A percentile compares a stretch with the other conserved stretches of the same genome.
These are phyloP conservation scores for Tylopilus subfusipes DNA, from an alignment of 768 basidiomycete species.

Conservation along the genomic window DNA sequence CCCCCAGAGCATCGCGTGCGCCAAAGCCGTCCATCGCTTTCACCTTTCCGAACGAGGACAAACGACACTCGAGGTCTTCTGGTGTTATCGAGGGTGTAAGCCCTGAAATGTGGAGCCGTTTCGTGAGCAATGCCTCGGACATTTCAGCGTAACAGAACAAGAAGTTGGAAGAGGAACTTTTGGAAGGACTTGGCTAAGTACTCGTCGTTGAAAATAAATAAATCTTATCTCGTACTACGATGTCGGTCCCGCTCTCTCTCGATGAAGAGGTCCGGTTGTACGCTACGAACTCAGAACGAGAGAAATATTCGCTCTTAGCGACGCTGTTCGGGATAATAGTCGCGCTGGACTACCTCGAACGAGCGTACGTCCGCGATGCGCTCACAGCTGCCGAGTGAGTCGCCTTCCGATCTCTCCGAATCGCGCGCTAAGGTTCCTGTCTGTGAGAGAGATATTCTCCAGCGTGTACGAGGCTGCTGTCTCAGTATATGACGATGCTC, in stretches of 20 bases:
- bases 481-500: constrained; percentile 96
- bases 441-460: constrained; percentile 81
- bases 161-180: too few relatives aligned
- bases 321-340: constrained; percentile 92
- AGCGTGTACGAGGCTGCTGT: constrained; percentile 89
- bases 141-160: constrained; percentile 2
- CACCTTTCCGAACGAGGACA: constrained; percentile 67
- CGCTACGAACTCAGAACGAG: constrained; percentile 83
- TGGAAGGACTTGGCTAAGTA: constrained; percentile 23
- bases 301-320: constrained; percentile 81
- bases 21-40: constrained; percentile 70
- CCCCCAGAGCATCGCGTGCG: constrained; percentile 56
- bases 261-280: constrained; percentile 93
- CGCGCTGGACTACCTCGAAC: constrained; percentile 89
- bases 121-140: constrained; percentile 36
- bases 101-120: constrained; percentile 72
- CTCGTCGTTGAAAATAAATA: neutral
- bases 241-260: constrained; percentile 50
- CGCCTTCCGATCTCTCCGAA: neutral
- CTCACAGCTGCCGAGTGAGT: constrained; percentile 88
- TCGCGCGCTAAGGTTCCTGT: constrained; percentile 6
- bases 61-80: constrained; percentile 53
- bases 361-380: constrained; percentile 92
- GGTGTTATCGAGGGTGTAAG: constrained; percentile 62
- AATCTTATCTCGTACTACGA: neutral